A percentile compares a stretch with the other conserved stretches of the same genome.
Conservation (phyloP, 257 asterid genomes). For the Echium plantagineum region DNA sequence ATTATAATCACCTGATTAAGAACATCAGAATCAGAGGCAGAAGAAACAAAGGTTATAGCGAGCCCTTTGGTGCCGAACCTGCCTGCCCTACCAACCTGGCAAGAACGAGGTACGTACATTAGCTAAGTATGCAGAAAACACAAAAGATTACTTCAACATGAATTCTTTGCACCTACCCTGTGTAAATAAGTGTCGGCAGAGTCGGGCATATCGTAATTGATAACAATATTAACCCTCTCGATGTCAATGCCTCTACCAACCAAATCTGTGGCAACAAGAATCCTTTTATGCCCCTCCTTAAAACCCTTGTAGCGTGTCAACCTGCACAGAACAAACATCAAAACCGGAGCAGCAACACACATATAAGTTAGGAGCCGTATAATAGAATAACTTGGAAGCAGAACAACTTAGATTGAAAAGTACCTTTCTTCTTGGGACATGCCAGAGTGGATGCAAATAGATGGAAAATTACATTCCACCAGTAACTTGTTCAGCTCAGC, state of each 20-base stretch:
- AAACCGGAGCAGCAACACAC: no score
- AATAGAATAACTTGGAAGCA: not conserved
- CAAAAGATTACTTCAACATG: not conserved
- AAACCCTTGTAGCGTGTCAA: slow-evolving; percentile 77
- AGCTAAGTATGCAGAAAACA: not conserved
- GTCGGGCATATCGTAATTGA: slow-evolving; percentile 92
- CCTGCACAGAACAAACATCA: slow-evolving; percentile 20
- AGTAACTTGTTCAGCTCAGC: slow-evolving; percentile 86
- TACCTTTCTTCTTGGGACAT: slow-evolving; percentile 94
- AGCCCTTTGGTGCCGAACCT: slow-evolving; percentile 92
- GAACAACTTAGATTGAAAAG: not conserved
- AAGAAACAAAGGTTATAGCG: slow-evolving; percentile 83
- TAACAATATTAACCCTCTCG: slow-evolving; percentile 87
- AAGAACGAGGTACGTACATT: not conserved
- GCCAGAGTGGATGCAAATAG: slow-evolving; percentile 91
- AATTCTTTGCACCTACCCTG: slow-evolving; percentile 34
- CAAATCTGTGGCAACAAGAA: slow-evolving; percentile 83
- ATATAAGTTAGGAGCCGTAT: no score
- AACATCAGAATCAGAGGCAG: slow-evolving; percentile 89
- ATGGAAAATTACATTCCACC: slow-evolving; percentile 80
- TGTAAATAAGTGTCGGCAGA: slow-evolving; percentile 86
- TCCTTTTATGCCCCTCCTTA: slow-evolving; percentile 90
- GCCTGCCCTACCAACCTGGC: slow-evolving; percentile 90
- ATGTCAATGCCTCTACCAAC: slow-evolving; percentile 92
- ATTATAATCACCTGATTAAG: slow-evolving; percentile 37